Base-by-base conservation (phyloP, 805 yeast species). In the Metschnikowia anglica region DNA sequence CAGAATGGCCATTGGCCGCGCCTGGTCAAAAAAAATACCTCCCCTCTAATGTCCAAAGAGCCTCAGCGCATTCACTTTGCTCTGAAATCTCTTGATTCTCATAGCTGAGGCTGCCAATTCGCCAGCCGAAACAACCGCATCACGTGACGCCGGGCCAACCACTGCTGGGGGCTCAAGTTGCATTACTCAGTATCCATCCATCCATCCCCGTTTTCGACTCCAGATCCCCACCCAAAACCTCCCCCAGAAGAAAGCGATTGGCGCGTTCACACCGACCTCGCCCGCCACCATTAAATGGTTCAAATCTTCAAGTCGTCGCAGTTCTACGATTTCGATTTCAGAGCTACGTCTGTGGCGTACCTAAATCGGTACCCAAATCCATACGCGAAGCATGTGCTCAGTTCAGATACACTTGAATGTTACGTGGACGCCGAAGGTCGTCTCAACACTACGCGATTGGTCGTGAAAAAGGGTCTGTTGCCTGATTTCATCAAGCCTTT, bases 401-500 rank as follows among this genome's bases (percentile, higher is more conserved):
- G 95, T 6, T 81, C 80, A 20, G 98, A 90, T 60, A 85, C 95
- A 2, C 59, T 90, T 12, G 80, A 80, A 25, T 67, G 77, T 39
- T 61, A 68, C 46, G 70, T 88, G 15, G 88, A 83, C 48, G 50
- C 58, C 1, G 68, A 79, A 9, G 95, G 95, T 18, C 71, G 79
- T 37, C 72, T 90, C 34, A 76, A 79, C 51, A 80, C 86, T 28
- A 85, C 91, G 4, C 75, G 91, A 51, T 68, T 90, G 30, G 80
- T 90, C 33, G 77, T 77, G 52, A 91, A 90, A 60, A 69, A 77
- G 3, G 97, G 97, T 2, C 74, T 88, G 51, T 68, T 90, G 28
- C 97, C 97, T 4, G 62, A 70, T 27, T 88, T 93, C 80, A 79
- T 85, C 20, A 77, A 74, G 52, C 91, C 91, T 3, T 77, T 88